phyloP scores from a whole-genome alignment of 768 basidiomycete genomes.

The Naematelia encephala region DNA sequence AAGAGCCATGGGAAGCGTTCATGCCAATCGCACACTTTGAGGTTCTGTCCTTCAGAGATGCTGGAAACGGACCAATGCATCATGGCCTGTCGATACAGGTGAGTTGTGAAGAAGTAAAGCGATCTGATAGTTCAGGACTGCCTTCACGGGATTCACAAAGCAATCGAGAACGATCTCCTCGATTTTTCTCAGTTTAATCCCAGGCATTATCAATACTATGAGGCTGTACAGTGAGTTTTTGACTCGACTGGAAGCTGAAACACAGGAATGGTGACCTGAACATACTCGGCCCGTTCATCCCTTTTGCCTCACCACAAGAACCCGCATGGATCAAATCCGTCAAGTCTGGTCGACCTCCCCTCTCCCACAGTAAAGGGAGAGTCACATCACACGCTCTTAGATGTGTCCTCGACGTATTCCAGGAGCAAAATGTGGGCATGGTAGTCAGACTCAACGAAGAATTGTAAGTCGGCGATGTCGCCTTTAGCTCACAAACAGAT shows the following conservation, averaged over 20 bases:
- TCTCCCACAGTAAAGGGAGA: constrained; percentile 70
- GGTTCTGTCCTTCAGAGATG: constrained; percentile 79
- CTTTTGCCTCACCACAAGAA: constrained; percentile 89
- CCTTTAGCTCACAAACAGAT: constrained; percentile 47
- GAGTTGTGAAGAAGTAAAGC: constrained; percentile 83
- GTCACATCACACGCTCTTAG: constrained; percentile 58
- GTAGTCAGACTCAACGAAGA: constrained; percentile 92
- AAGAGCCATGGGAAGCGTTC: constrained; percentile 90
- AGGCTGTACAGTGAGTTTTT: constrained; percentile 56
- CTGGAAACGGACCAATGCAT: constrained; percentile 85
- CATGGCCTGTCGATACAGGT: constrained; percentile 92
- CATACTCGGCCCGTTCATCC: constrained; percentile 55
- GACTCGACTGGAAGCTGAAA: constrained; percentile 63
- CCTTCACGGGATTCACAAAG: constrained; percentile 82
- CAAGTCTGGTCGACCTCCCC: constrained; percentile 28
- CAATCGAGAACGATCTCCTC: constrained; percentile 46
- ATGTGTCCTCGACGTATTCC: constrained; percentile 91
- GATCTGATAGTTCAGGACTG: constrained; percentile 60
- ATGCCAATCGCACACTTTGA: constrained; percentile 87
- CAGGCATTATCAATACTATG: constrained; percentile 73
- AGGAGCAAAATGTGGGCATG: constrained; percentile 77
- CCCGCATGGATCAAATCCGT: constrained; percentile 53
- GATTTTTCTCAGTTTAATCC: constrained; percentile 61
- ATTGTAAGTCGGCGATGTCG: constrained; percentile 66
- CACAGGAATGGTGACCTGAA: constrained; percentile 38